Evolutionary conservation across 2,329 filamentous ascomycete species (phyloP), one percentile per base, ranked within the genome.

Genomic region (Nothophaeocryptopus gaeumannii): DNA sequence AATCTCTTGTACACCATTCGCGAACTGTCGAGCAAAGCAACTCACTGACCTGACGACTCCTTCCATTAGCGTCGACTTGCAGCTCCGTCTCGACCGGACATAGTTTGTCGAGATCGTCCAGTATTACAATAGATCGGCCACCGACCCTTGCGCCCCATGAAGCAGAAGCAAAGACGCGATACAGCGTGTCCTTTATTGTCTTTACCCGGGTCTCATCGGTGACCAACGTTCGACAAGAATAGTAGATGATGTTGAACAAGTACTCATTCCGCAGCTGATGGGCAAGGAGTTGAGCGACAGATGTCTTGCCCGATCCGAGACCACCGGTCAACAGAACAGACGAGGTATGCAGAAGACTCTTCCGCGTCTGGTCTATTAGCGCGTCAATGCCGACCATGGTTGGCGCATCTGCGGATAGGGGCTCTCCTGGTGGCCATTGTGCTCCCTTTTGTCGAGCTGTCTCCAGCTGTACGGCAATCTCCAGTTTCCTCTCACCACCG

Each of bases 71-170:
- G 52, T 90, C 91, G 4, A 95, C 88, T 69, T 96, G 89, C 10
- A 99, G 78, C 67, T 99, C 93, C 0, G 91, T 96, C 70, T 99
- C 95, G 1, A 85, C 86, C 0, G 93, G 92, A 65, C 92, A 97
- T 1, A 99, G 77, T 63, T 89, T 89, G 70, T 99, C 93, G 5
- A 99, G 73, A 63, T 99, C 93, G 64, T 99, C 93, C 1, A 99
- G 76, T 41, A 99, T 82, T 14, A 99, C 88, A 2, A 97, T 68
- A 0, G 91, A 82, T 55, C 83, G 85, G 4, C 93, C 93, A 15
- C 90, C 91, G 0, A 93, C 78, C 52, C 92, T 81, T 32, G 92
- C 89, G 33, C 89, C 90, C 93, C 93, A 99, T 36, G 88, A 86
- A 2, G 93, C 93, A 14, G 83, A 80, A 76, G 93, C 89, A 67